phyloP scores from a whole-genome alignment of 2,329 filamentous ascomycete species.

The Myriosclerotinia scirpicola region DNA sequence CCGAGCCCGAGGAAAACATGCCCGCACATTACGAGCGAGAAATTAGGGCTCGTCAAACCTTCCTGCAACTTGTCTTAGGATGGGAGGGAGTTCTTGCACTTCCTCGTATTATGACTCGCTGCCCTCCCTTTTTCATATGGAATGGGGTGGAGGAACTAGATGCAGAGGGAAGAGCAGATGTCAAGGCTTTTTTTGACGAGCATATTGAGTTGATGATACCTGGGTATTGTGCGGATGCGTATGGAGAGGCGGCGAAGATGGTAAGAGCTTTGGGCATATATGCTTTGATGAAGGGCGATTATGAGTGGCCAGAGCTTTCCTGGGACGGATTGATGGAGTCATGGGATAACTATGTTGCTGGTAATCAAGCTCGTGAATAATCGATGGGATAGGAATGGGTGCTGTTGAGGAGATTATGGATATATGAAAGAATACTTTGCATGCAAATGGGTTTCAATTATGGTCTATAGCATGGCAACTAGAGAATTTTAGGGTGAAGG shows the following conservation, averaged over 20 bases:
- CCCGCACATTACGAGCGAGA: no score
- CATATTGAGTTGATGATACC: background rate
- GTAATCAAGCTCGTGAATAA: rapidly evolving
- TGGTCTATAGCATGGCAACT: no score
- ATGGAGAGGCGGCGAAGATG: background rate
- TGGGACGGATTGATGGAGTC: background rate
- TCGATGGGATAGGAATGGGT: background rate
- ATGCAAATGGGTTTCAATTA: no score
- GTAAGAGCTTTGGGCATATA: conserved; percentile 9
- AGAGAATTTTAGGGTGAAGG: no score
- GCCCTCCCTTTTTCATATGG: background rate
- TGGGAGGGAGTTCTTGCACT: background rate
- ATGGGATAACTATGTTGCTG: background rate
- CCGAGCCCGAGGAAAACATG: no score
- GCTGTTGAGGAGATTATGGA: background rate
- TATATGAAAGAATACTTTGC: no score
- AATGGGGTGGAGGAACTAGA: background rate
- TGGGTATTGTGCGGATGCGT: conserved; percentile 1
- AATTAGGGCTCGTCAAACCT: no score
- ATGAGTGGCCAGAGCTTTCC: background rate
- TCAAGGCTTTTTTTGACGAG: background rate
- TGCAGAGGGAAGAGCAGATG: background rate
- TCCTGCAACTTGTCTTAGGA: background rate
- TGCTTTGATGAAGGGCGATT: background rate
- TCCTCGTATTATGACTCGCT: conserved; percentile 6